Percentiles rank a stretch among this genome's conserved stretches.
phyloP scores from a whole-genome alignment of 192 early-diverging fungal genomes.

The Pilobolus umbonatus region DNA sequence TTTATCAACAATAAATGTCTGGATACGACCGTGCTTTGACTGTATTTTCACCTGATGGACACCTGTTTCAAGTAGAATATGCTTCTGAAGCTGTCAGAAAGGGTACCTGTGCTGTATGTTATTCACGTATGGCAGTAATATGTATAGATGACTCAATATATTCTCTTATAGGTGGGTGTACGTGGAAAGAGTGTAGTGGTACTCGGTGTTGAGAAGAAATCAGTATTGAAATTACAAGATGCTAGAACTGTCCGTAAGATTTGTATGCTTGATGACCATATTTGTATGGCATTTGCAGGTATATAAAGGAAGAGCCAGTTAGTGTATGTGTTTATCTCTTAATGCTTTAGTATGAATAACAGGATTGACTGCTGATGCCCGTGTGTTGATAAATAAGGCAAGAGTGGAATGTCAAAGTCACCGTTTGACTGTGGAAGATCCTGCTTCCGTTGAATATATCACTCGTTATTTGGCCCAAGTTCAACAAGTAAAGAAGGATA shows the following conservation, averaged over 20 bases:
- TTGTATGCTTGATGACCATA: constrained; percentile 93
- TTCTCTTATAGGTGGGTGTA: constrained; percentile 79
- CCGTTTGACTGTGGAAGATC: constrained; percentile 94
- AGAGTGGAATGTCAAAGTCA: constrained; percentile 97
- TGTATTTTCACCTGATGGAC: constrained; percentile 98
- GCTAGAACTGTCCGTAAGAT: constrained; percentile 96
- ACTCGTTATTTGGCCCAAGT: constrained; percentile 93
- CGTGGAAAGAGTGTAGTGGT: constrained; percentile 88
- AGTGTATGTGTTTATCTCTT: neutral
- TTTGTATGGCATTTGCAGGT: constrained; percentile 96
- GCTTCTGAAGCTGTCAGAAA: constrained; percentile 96
- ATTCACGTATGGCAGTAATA: neutral
- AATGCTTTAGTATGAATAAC: neutral
- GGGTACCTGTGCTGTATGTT: constrained; percentile 91
- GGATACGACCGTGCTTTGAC: constrained; percentile 83
- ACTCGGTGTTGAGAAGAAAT: constrained; percentile 95
- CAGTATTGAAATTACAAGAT: constrained; percentile 94
- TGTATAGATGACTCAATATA: neutral
- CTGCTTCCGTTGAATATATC: constrained; percentile 96
- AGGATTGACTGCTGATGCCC: constrained; percentile 93
- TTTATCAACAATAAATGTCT: constrained; percentile 29
- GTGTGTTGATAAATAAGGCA: constrained; percentile 94
- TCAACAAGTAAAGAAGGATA: constrained; percentile 69
- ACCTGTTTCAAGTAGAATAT: constrained; percentile 99
- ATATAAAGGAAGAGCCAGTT: neutral